phyloP scores from a whole-genome alignment of 306 rosid genomes.

The Lathyrus sativus region DNA sequence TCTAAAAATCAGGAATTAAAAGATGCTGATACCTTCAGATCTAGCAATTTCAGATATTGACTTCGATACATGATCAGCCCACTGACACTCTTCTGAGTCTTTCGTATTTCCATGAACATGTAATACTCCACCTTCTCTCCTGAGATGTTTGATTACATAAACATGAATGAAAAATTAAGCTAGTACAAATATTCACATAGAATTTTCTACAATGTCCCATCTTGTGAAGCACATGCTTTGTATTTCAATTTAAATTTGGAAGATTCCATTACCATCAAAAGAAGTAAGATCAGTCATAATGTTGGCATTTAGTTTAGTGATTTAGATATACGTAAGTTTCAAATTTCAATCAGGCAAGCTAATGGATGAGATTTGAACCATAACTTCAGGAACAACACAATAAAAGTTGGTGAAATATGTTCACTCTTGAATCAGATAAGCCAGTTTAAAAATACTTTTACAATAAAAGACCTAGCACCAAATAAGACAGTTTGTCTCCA shows the following conservation, averaged over 20 bases:
- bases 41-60: slow-evolving; percentile 66
- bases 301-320: background rate
- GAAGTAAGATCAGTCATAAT: slow-evolving; percentile 24
- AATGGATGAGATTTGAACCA: slow-evolving; percentile 24
- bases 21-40: slow-evolving; percentile 64
- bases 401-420: background rate
- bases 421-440: slow-evolving; percentile 2
- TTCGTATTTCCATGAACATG: slow-evolving; percentile 82
- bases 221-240: slow-evolving; percentile 11
- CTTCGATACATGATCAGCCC: slow-evolving; percentile 60
- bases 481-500: slow-evolving; percentile 23
- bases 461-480: background rate
- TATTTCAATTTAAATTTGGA: slow-evolving; percentile 17
- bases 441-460: background rate
- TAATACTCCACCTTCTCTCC: slow-evolving; percentile 81
- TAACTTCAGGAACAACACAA: slow-evolving; percentile 8
- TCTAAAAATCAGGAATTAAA: background rate
- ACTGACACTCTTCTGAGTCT: slow-evolving; percentile 69
- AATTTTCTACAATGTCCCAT: slow-evolving; percentile 15
- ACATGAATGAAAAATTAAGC: slow-evolving; percentile 14
- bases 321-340: no score
- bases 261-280: slow-evolving; percentile 7
- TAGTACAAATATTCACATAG: background rate
- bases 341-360: slow-evolving; percentile 4
- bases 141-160: slow-evolving; percentile 45